Evolutionary conservation across 495 filamentous ascomycete species (phyloP).

Genomic region (Cercophora samala): DNA sequence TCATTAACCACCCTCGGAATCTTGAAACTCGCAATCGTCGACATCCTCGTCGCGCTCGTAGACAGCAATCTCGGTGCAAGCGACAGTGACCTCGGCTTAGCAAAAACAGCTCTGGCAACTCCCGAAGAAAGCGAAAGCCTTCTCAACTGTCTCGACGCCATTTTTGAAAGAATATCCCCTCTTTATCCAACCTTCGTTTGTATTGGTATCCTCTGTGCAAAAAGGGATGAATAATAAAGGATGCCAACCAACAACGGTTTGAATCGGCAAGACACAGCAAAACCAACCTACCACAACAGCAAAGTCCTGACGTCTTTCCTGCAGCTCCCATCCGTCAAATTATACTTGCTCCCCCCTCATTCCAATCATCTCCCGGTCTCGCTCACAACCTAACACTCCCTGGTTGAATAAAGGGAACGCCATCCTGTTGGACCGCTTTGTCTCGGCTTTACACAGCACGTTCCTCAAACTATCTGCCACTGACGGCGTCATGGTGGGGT

Average conservation of each 20-base stretch:
- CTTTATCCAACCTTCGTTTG: background rate
- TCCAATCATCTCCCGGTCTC: background rate
- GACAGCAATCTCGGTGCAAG: constrained; percentile 3
- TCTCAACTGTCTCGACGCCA: constrained; percentile 26
- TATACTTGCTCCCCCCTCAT: constrained; percentile 16
- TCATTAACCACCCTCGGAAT: constrained; percentile 86
- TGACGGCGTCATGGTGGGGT: constrained; percentile 16
- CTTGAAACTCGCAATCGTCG: constrained; percentile 71
- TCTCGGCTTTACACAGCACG: constrained; percentile 28
- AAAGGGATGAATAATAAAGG: constrained; percentile 4
- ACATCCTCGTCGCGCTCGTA: constrained; percentile 20
- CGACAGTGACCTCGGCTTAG: constrained; percentile 22
- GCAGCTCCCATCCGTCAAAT: constrained; percentile 13
- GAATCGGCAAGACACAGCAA: constrained; percentile 16
- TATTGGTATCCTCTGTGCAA: constrained; percentile 15
- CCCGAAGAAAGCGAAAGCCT: constrained; percentile 21
- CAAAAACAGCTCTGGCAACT: constrained; percentile 20
- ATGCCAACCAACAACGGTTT: constrained; percentile 8
- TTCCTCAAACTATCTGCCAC: constrained; percentile 7
- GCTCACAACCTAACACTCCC: background rate
- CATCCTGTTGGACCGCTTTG: constrained; percentile 27
- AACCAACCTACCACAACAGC: background rate
- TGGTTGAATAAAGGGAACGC: constrained; percentile 1
- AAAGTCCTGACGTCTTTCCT: background rate
- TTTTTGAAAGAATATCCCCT: constrained; percentile 6